Evolutionary conservation across 371 early-diverging fungal species (phyloP).

Genomic region (Haplosporangium sp.): DNA sequence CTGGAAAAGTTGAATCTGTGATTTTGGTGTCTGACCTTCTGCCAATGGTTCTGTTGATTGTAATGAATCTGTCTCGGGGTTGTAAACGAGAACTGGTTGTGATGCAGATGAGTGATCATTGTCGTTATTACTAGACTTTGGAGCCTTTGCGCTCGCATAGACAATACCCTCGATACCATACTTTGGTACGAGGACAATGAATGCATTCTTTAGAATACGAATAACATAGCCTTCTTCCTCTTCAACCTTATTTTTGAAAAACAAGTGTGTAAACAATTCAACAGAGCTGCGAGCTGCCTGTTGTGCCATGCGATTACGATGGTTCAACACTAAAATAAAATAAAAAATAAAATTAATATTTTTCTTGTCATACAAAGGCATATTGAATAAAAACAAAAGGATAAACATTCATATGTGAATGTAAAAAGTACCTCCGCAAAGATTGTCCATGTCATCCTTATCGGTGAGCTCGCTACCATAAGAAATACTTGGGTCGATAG

Average conservation of each 20-base stretch:
- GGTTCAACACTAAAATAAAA: conserved; percentile 80
- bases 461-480: conserved; percentile 84
- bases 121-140: conserved; percentile 33
- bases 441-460: conserved; percentile 80
- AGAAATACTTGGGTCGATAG: conserved; percentile 71
- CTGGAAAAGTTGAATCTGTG: conserved; percentile 77
- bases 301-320: conserved; percentile 96
- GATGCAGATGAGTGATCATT: conserved; percentile 46
- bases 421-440: conserved; percentile 75
- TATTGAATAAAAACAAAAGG: background rate
- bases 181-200: conserved; percentile 91
- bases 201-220: conserved; percentile 93
- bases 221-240: conserved; percentile 91
- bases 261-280: conserved; percentile 94
- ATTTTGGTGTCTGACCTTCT: conserved; percentile 59
- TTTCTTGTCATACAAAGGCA: background rate
- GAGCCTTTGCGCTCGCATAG: conserved; percentile 61
- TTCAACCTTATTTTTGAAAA: conserved; percentile 89
- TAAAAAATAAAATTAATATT: background rate
- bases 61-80: conserved; percentile 57
- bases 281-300: conserved; percentile 94
- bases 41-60: conserved; percentile 46
- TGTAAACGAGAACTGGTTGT: conserved; percentile 53
- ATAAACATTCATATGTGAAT: background rate
- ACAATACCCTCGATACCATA: conserved; percentile 95